Evolutionary conservation across 179 eudicot species (phyloP).

Genomic region (Silene vulgaris): DNA sequence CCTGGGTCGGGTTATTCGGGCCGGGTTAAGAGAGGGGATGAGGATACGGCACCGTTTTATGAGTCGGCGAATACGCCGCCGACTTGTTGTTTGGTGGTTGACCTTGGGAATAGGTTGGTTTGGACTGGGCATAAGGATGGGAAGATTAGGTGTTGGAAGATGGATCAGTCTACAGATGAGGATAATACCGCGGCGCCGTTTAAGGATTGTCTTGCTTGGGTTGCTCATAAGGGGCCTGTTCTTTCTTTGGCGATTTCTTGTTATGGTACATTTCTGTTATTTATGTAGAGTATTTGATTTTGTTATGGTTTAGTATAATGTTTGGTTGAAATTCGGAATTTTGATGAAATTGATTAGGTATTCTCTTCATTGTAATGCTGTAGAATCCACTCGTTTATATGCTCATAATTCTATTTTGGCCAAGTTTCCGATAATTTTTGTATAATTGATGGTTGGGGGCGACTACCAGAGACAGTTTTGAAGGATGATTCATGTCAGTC

Average conservation of each 20-base stretch:
- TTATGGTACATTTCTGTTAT: slow-evolving; percentile 46
- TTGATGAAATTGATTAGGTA: background rate
- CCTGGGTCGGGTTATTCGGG: slow-evolving; percentile 64
- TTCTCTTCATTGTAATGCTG: background rate
- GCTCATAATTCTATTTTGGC: too few species aligned
- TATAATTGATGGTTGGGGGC: too few species aligned
- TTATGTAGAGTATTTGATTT: background rate
- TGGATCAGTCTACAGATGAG: slow-evolving; percentile 40
- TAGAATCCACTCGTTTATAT: background rate
- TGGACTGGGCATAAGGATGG: slow-evolving; percentile 99
- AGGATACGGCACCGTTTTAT: slow-evolving; percentile 82
- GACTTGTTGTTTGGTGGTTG: slow-evolving; percentile 60
- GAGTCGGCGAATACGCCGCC: slow-evolving; percentile 68
- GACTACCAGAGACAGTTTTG: too few species aligned
- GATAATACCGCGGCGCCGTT: slow-evolving; percentile 27
- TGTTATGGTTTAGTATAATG: too few species aligned
- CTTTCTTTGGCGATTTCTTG: slow-evolving; percentile 58
- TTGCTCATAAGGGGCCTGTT: slow-evolving; percentile 81
- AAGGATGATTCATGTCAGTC: too few species aligned
- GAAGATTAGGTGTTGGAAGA: slow-evolving; percentile 82
- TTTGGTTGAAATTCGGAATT: background rate
- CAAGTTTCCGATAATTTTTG: too few species aligned
- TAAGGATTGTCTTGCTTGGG: slow-evolving; percentile 76
- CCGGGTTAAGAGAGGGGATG: slow-evolving; percentile 74
- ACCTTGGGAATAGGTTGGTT: slow-evolving; percentile 65